Base-by-base conservation (phyloP, 1,284 basidiomycete genomes). In the Sanguinoderma infundibulare region DNA sequence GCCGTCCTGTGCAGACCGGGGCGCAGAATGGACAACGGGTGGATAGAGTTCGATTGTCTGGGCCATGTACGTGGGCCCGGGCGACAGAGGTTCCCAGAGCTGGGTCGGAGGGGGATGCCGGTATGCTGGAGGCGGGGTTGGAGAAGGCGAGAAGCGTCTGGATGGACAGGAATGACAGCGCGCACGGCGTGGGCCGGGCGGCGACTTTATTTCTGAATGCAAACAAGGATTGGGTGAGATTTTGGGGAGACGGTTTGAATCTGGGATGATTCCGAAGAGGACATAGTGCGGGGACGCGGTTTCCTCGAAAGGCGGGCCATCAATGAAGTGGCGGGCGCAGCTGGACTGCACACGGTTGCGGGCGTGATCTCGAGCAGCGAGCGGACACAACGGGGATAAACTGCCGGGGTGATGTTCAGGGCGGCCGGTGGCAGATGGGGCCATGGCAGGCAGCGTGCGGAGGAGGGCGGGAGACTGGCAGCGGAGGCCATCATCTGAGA, bases 31-130 rank as follows among this genome's bases (percentile, higher is more conserved):
- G 39, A 28, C 30, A 3, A 49, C 15, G 46, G 42, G 44, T 22
- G 46, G 44, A 50, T 59, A 56, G 40, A 54, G 63, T 61, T 64
- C 63, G 51, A 64, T 64, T 46, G 40, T 17, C 9, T 28, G 15
- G 5, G 5, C 36, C 36, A 8, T 46, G 40, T 51, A 39, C 17
- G 14, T 8, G 32, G 32, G 35, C 42, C 10, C n/a, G 26, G 22
- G 42, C 22, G 26, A 44, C 15, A 44, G 40, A 17, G n/a, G 5
- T 36, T 30, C 34, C 42, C 42, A 28, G 42, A 36, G 44, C 15
- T 38, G 44, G 42, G 42, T 32, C 20, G 14, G n/a, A 38, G 47
- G 49, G 30, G 55, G 51, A 38, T 49, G 51, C 60, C 44, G 53
- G 36, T 49, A 20, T 9, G 49, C n/a, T 20, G 49, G 20, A 38